phyloP scores from a whole-genome alignment of 345 rosid species.

The Litchi chinensis region DNA sequence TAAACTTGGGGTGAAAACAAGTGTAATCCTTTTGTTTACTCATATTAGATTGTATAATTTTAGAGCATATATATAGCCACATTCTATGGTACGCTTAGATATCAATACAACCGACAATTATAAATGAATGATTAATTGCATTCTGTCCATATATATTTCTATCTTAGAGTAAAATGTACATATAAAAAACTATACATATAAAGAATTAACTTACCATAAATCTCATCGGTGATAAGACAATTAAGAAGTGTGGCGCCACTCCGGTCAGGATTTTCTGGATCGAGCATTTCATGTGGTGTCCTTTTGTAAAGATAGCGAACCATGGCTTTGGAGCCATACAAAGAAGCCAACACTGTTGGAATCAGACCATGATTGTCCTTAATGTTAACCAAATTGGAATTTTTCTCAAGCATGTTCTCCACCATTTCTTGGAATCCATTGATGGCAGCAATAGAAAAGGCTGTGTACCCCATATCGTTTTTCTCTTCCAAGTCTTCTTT shows the following conservation, averaged over 20 bases:
- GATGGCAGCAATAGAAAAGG: conserved; percentile 6
- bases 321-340: background rate
- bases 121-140: too few species aligned
- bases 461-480: conserved; percentile 6
- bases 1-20: too few species aligned
- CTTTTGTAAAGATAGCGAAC: background rate
- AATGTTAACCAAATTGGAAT: background rate
- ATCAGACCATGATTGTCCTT: background rate
- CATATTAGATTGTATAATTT: too few species aligned
- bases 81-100: too few species aligned
- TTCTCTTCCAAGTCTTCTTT: background rate
- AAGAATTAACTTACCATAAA: background rate
- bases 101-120: too few species aligned
- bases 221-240: background rate
- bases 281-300: background rate
- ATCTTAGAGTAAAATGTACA: too few species aligned
- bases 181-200: too few species aligned
- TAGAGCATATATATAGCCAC: too few species aligned
- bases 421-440: conserved; percentile 3
- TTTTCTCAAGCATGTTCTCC: background rate
- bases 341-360: background rate
- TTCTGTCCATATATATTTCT: too few species aligned
- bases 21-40: too few species aligned
- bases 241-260: conserved; percentile 12
- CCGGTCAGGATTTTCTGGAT: background rate